Conservation (phyloP, 2,329 filamentous ascomycete species). For the Aureobasidium sp. region DNA sequence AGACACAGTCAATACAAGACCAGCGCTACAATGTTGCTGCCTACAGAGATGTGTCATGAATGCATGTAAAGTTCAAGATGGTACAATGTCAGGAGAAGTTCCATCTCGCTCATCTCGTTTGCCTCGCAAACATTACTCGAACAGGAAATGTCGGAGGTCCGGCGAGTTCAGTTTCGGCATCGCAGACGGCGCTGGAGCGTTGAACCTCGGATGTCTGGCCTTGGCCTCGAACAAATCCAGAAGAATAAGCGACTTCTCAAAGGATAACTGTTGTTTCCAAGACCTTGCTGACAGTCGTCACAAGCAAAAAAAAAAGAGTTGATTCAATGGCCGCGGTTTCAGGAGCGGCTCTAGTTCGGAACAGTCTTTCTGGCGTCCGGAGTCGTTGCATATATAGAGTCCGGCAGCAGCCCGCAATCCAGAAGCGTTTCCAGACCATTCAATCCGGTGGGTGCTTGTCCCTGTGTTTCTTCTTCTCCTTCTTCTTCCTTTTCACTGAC, state of each 20-base stretch:
- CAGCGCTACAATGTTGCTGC: no score
- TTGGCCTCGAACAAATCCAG: conserved; percentile 10
- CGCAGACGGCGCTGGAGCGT: no score
- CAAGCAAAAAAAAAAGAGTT: background rate
- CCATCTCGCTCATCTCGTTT: no score
- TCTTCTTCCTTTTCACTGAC: background rate
- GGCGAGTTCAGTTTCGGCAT: no score
- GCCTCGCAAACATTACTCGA: no score
- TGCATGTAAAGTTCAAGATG: no score
- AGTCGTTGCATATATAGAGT: conserved; percentile 11
- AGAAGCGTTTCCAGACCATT: conserved; percentile 11
- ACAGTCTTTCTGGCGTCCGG: background rate
- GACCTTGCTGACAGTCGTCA: background rate
- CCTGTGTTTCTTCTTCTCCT: background rate
- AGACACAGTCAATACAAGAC: no score
- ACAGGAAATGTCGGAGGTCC: no score
- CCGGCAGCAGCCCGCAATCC: conserved; percentile 9
- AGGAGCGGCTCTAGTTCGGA: conserved; percentile 6
- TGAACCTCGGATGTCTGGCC: conserved; percentile 1
- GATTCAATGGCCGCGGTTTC: background rate
- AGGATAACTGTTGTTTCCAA: background rate
- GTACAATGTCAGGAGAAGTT: no score
- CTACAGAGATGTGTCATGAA: no score
- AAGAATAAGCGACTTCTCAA: conserved; percentile 2
- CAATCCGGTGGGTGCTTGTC: conserved; percentile 6